Evolutionary conservation across 2,329 filamentous ascomycete genomes (phyloP).

Genomic region (Aspergillus arachidicola): DNA sequence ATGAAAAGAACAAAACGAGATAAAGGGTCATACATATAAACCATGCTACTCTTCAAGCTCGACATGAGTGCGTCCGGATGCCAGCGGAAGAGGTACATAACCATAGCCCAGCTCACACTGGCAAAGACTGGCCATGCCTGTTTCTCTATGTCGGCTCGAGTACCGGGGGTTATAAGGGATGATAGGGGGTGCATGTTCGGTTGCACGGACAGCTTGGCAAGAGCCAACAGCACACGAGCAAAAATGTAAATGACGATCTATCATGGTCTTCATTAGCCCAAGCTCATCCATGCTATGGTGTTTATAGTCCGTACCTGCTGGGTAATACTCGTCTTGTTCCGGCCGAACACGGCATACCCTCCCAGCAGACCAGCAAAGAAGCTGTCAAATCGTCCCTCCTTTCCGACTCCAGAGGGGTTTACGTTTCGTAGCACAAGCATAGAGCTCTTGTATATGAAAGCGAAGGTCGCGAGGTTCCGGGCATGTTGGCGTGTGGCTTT

Average conservation of each 20-base stretch:
- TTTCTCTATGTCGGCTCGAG: constrained; percentile 56
- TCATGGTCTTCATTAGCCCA: background rate
- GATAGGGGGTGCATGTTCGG: constrained; percentile 49
- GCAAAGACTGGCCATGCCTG: constrained; percentile 94
- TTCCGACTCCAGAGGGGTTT: constrained; percentile 46
- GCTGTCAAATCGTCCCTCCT: constrained; percentile 74
- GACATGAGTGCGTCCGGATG: constrained; percentile 89
- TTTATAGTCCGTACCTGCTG: constrained; percentile 59
- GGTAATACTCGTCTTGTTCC: constrained; percentile 76
- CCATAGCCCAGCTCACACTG: constrained; percentile 82
- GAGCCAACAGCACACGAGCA: constrained; percentile 80
- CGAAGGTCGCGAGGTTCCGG: constrained; percentile 87
- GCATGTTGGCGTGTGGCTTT: constrained; percentile 90
- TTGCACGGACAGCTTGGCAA: constrained; percentile 81
- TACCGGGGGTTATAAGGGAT: constrained; percentile 47
- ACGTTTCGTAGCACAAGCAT: constrained; percentile 74
- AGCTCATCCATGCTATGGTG: background rate
- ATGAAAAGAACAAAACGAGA: too few relatives aligned
- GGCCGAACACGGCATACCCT: constrained; percentile 91
- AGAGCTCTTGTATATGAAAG: constrained; percentile 81
- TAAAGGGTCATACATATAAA: constrained; percentile 99
- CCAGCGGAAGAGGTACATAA: constrained; percentile 95
- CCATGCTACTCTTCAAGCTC: constrained; percentile 93
- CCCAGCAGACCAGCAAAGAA: constrained; percentile 86
- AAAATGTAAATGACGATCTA: constrained; percentile 98